Evolutionary conservation across 495 filamentous ascomycete species (phyloP), one percentile per base, ranked within the genome.

Genomic region (Lasiosphaeria hispida): DNA sequence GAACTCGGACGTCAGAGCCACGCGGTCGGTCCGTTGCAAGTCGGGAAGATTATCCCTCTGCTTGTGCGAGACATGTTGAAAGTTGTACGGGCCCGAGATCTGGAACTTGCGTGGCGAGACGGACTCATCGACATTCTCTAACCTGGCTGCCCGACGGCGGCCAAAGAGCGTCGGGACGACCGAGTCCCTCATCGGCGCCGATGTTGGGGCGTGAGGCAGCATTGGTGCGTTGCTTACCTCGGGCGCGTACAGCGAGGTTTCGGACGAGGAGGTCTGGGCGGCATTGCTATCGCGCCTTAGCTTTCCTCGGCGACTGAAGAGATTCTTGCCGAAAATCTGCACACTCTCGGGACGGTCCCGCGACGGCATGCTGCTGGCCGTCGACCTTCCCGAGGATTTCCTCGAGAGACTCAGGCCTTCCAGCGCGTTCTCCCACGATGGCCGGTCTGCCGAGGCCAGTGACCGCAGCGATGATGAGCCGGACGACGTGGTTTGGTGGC

Each of bases 41-140:
- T 77, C 75, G 11, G 85, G 77, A 45, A 90, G 78, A 54, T 88
- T 82, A 11, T 85, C 74, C 18, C 81, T 84, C 38, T 81, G 82
- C 13, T 87, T 90, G 67, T 95, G 89, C 19, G 87, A 88, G 44
- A 96, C 72, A 70, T 96, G 91, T 62, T 92, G 90, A 64, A 96
- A 96, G 70, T 92, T 88, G 71, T 88, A 96, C 5, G 91, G 91
- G 18, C 82, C 84, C 0, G 91, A 96, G 49, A 96, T 96, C 44
- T 77, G 63, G 56, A 74, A 51, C 63, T 70, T 75, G 65, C 63
- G 74, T 42, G 63, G 65, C 23, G 67, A 47, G 19, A 53, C 50
- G 14, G 60, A 47, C 48, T 69, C 68, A 41, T 62, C 62, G 11
- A 65, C 57, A 7, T 54, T 64, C 42, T 63, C 71, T 67, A 63